phyloP scores from a whole-genome alignment of 2,329 filamentous ascomycete species.

The Trichophyton schoenleinii region DNA sequence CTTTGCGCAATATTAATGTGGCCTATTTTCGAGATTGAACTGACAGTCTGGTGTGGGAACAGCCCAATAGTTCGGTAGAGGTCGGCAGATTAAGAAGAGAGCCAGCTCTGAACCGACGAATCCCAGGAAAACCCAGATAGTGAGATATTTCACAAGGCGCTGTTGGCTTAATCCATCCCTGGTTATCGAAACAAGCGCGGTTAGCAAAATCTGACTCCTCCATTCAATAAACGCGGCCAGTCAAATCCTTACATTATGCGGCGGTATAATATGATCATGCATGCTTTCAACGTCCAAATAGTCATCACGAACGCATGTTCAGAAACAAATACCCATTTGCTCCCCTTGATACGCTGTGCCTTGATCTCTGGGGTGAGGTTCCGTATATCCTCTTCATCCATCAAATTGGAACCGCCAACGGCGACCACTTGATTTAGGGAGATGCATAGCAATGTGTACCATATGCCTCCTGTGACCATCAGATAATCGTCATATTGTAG shows the following conservation, averaged over 20 bases:
- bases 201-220: neutral
- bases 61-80: slow-evolving; percentile 14
- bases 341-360: slow-evolving; percentile 37
- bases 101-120: slow-evolving; percentile 40
- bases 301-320: slow-evolving; percentile 50
- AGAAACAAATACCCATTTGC: slow-evolving; percentile 50
- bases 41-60: slow-evolving; percentile 1
- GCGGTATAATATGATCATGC: slow-evolving; percentile 42
- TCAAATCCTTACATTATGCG: slow-evolving; percentile 34
- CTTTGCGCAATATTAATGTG: neutral
- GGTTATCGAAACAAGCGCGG: neutral
- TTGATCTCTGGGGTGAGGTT: slow-evolving; percentile 37
- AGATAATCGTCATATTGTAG: slow-evolving; percentile 45
- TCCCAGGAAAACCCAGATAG: slow-evolving; percentile 33
- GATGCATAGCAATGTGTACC: slow-evolving; percentile 45
- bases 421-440: slow-evolving; percentile 43
- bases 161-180: slow-evolving; percentile 24
- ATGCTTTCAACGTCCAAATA: slow-evolving; percentile 42
- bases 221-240: neutral
- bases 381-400: slow-evolving; percentile 37
- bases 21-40: neutral
- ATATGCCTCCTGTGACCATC: slow-evolving; percentile 42
- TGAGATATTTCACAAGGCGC: slow-evolving; percentile 27
- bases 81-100: slow-evolving; percentile 41
- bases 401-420: slow-evolving; percentile 47